Evolutionary conservation across 2,329 filamentous ascomycete species (phyloP).

Genomic region (Fusarium sp.): DNA sequence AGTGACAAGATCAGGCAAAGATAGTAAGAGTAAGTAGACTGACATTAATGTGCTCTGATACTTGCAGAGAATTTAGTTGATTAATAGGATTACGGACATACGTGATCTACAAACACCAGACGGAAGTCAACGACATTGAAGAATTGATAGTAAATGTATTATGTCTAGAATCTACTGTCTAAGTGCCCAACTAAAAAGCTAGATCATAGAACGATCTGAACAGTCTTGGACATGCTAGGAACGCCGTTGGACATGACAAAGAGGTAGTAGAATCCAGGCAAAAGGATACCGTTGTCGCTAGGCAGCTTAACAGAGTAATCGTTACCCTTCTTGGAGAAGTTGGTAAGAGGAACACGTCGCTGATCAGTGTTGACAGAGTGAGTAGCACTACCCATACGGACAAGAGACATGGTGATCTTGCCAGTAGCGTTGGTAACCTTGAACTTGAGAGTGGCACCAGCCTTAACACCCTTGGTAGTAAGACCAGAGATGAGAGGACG

Average conservation of each 20-base stretch:
- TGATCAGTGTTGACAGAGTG: conserved; percentile 71
- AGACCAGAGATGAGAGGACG: conserved; percentile 43
- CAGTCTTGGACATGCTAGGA: conserved; percentile 33
- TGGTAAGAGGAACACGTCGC: conserved; percentile 60
- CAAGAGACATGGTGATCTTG: conserved; percentile 54
- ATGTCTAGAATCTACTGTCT: not conserved
- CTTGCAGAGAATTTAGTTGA: too few relatives aligned
- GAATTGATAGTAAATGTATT: not conserved
- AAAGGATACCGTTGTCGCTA: conserved; percentile 59
- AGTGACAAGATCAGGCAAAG: too few relatives aligned
- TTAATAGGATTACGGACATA: too few relatives aligned
- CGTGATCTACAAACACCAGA: not conserved
- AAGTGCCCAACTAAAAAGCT: not conserved
- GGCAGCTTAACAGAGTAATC: conserved; percentile 58
- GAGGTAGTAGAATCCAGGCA: conserved; percentile 67
- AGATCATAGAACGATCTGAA: conserved; percentile 8
- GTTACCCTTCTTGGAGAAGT: conserved; percentile 40
- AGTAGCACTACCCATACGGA: conserved; percentile 63
- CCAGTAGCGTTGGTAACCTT: conserved; percentile 37
- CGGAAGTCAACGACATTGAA: rapidly evolving
- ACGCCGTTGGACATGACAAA: conserved; percentile 53
- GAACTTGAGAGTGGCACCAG: conserved; percentile 40
- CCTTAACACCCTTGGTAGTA: conserved; percentile 25
- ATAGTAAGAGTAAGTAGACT: too few relatives aligned
- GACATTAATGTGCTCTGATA: too few relatives aligned